Conservation (phyloP, 805 yeast species). For the Cyberlindnera xishuangbannaensis region DNA sequence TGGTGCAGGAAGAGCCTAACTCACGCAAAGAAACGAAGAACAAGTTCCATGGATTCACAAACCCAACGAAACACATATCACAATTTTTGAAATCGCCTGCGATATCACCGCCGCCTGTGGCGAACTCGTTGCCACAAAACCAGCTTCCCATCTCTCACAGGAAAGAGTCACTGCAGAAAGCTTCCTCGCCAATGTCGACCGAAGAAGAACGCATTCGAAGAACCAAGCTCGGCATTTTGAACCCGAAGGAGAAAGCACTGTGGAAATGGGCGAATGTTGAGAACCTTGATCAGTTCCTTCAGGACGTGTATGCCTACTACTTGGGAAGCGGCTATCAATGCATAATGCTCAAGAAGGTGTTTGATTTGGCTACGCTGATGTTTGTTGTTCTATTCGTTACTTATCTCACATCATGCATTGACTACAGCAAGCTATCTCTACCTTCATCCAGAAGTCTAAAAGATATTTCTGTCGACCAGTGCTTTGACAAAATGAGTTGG, state of each 20-base stretch:
- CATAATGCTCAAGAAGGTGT: conserved; percentile 57
- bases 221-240: conserved; percentile 36
- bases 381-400: conserved; percentile 79
- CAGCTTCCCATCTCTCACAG: conserved; percentile 12
- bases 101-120: no score
- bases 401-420: conserved; percentile 77
- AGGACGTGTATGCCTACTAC: conserved; percentile 79
- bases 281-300: conserved; percentile 80
- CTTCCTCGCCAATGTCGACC: background rate
- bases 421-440: conserved; percentile 43
- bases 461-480: conserved; percentile 33
- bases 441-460: conserved; percentile 20
- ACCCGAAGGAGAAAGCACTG: conserved; percentile 70
- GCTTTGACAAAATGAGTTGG: conserved; percentile 40
- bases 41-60: no score
- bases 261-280: conserved; percentile 98
- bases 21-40: background rate
- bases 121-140: background rate
- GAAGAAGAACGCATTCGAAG: conserved; percentile 23
- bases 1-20: conserved; percentile 11
- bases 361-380: conserved; percentile 67
- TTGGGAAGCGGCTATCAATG: conserved; percentile 80
- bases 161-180: conserved; percentile 5
- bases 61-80: no score
- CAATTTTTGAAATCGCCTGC: no score